Base-by-base conservation (phyloP, 176 grass and related monocot genomes). In the Oryza glaberrima region DNA sequence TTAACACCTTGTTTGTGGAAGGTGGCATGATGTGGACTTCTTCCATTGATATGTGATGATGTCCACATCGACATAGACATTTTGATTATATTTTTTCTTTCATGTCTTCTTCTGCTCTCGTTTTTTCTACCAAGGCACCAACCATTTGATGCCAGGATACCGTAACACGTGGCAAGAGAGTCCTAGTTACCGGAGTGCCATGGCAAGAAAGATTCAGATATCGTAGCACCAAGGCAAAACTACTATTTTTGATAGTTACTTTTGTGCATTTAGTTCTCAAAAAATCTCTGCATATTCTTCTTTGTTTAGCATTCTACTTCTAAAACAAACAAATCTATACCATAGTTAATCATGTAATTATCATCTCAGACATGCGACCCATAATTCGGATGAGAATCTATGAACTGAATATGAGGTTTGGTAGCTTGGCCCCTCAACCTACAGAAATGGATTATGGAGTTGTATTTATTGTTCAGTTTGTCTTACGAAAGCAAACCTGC, bases 11-110 rank as follows among this genome's bases (percentile, higher is more conserved):
- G 35, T 19, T 40, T 49, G 7, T 41, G 88, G 25, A 60, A 86
- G 88, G 79, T 86, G 73, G 67, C 58, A 3, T 13, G 83, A 90
- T 68, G 83, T 78, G n/a, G 88, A 90, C 67, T n/a, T 63, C 8
- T 63, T 63, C 58, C 58, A 63, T 11, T 63, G 20, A 63, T 23
- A 63, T 63, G 47, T 63, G 46, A 66, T 12, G 19, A 12, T 63
- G 38, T 75, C 60, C 10, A 48, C 13, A 61, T 46, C 70, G 77
- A 28, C 13, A 67, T 69, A 69, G 34, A 17, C 32, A 85, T 81
- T 52, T 81, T 52, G 20, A 19, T 26, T n/a, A 32, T 11, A 38
- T 3, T 6, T 1, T 20, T 48, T 58, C 17, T 69, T 9, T 7
- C 8, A 0, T 26, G 69, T 40, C 30, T 73, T 19, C 52, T 9